Conservation (phyloP, 1,284 basidiomycete species). For the Mycena citricolor region DNA sequence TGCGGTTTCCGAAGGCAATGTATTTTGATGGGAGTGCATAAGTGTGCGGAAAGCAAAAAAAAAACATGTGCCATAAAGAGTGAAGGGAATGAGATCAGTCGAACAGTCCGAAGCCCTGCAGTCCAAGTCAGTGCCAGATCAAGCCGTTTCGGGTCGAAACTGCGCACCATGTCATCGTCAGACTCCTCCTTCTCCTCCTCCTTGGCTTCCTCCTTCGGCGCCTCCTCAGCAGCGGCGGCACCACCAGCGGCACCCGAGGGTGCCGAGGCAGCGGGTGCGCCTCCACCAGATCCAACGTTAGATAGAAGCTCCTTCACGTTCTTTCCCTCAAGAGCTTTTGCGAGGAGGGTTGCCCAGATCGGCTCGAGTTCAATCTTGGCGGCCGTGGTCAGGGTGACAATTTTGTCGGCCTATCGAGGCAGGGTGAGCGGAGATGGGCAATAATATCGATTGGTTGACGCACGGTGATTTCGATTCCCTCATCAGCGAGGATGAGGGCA, state of each 20-base stretch:
- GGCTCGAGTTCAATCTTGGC: slow-evolving; percentile 89
- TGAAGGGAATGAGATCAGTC: slow-evolving; percentile 18
- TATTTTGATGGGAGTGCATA: slow-evolving; percentile 13
- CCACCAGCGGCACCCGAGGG: slow-evolving; percentile 58
- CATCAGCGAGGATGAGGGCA: slow-evolving; percentile 95
- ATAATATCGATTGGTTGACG: slow-evolving; percentile 47
- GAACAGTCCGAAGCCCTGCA: slow-evolving; percentile 24
- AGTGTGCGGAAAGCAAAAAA: slow-evolving; percentile 19
- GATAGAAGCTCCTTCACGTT: slow-evolving; percentile 94
- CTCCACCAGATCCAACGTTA: slow-evolving; percentile 87
- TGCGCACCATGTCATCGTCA: slow-evolving; percentile 91
- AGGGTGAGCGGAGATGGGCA: neutral
- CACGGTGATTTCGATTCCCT: slow-evolving; percentile 96
- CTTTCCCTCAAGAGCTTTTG: slow-evolving; percentile 98
- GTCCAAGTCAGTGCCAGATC: neutral
- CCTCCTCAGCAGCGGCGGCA: slow-evolving; percentile 61
- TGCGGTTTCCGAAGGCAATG: slow-evolving; percentile 15
- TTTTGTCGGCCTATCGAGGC: slow-evolving; percentile 60
- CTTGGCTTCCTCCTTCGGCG: slow-evolving; percentile 69
- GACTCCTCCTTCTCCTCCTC: slow-evolving; percentile 89
- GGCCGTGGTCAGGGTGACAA: slow-evolving; percentile 78
- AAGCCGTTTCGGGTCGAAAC: slow-evolving; percentile 29
- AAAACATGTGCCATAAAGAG: too few species aligned
- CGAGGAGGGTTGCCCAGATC: slow-evolving; percentile 96
- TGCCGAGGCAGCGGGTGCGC: slow-evolving; percentile 62